These are phyloP conservation scores for Pichia sp. DNA, from an alignment of 1,139 yeast genomes.

Conservation along the genomic window DNA sequence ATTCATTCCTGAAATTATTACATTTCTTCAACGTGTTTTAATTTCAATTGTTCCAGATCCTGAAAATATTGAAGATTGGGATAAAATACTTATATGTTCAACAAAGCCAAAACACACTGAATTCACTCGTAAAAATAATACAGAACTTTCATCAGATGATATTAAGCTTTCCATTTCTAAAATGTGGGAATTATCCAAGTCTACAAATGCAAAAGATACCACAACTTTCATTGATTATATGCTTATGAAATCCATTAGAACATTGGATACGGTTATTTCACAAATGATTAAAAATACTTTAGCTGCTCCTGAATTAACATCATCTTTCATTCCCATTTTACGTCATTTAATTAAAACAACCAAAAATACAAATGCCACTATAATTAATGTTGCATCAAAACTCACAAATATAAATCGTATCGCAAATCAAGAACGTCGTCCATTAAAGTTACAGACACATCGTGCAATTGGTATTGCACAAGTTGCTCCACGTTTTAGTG, in stretches of 20 bases:
- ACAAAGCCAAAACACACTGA: slow-evolving; percentile 17
- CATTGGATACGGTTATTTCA: slow-evolving; percentile 7
- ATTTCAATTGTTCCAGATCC: slow-evolving; percentile 43
- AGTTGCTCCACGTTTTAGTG: slow-evolving; percentile 87
- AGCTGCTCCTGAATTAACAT: slow-evolving; percentile 54
- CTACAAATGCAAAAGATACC: background rate
- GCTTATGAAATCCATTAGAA: slow-evolving; percentile 6
- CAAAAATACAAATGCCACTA: slow-evolving; percentile 23
- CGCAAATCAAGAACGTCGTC: slow-evolving; percentile 48
- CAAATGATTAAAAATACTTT: slow-evolving; percentile 58
- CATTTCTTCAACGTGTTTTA: slow-evolving; percentile 51
- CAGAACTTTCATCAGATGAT: slow-evolving; percentile 13
- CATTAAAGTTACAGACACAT: slow-evolving; percentile 82
- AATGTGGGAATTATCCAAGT: slow-evolving; percentile 9
- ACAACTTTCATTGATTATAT: slow-evolving; percentile 2
- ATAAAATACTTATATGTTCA: slow-evolving; percentile 20
- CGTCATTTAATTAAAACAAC: slow-evolving; percentile 37
- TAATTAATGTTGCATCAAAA: slow-evolving; percentile 32
- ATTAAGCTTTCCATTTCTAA: slow-evolving; percentile 10
- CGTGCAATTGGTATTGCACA: slow-evolving; percentile 80
- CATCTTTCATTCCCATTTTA: slow-evolving; percentile 35
- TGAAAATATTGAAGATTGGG: slow-evolving; percentile 20
- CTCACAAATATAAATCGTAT: slow-evolving; percentile 48
- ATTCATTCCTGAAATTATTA: slow-evolving; percentile 69
- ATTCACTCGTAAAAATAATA: slow-evolving; percentile 23